Evolutionary conservation across 129 eudicot species (phyloP).

Genomic region (Lactuca sativa): DNA sequence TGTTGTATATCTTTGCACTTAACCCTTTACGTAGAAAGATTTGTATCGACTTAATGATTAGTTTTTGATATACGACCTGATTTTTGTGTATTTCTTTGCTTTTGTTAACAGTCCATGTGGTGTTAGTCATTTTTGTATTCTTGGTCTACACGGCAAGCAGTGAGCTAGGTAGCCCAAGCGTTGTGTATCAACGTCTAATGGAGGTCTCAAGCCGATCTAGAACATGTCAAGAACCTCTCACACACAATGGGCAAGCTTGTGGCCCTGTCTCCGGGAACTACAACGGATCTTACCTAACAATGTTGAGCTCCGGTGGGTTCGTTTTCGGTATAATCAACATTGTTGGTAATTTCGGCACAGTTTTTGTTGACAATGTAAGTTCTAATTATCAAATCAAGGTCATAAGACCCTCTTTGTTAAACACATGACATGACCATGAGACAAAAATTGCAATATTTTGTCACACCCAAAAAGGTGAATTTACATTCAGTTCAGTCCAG

Average conservation of each 20-base stretch:
- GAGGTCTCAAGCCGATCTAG: conserved; percentile 84
- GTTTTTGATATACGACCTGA: not conserved
- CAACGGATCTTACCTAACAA: conserved; percentile 81
- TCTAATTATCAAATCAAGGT: not conserved
- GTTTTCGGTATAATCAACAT: conserved; percentile 96
- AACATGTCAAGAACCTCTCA: conserved; percentile 72
- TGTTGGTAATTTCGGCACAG: conserved; percentile 95
- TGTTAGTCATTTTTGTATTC: conserved; percentile 85
- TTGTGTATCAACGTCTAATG: conserved; percentile 59
- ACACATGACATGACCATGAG: not conserved
- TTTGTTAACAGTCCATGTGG: conserved; percentile 71
- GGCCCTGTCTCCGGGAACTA: conserved; percentile 85
- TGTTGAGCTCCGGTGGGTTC: conserved; percentile 94
- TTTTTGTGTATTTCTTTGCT: not conserved
- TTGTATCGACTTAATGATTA: not conserved
- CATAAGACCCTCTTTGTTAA: not conserved
- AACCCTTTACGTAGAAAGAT: no score
- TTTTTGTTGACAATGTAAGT: conserved; percentile 91
- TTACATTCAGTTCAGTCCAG: no score
- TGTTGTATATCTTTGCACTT: no score
- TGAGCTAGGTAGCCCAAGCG: conserved; percentile 86
- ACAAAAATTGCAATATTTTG: not conserved
- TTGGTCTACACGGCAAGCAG: conserved; percentile 88
- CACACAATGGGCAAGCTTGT: conserved; percentile 80
- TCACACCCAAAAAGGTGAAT: no score